Evolutionary conservation across 306 rosid genomes (phyloP).

Genomic region (Inga oerstediana): DNA sequence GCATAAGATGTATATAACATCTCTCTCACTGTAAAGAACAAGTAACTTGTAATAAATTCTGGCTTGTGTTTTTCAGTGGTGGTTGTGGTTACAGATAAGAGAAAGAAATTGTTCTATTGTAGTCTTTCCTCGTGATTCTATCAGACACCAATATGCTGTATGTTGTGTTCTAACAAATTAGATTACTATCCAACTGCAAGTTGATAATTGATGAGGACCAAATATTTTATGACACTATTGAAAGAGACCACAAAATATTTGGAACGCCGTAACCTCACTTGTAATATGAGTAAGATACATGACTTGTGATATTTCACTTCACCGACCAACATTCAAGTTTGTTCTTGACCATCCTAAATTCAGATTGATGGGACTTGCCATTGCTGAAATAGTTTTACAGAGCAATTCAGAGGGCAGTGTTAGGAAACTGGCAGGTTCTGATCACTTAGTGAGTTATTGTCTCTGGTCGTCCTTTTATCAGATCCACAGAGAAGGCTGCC

Average conservation of each 20-base stretch:
- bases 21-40: slow-evolving; percentile 24
- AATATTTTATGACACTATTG: background rate
- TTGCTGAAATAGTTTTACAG: background rate
- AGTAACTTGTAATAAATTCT: slow-evolving; percentile 26
- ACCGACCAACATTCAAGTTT: background rate
- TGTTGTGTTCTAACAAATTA: background rate
- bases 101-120: background rate
- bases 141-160: background rate
- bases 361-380: background rate
- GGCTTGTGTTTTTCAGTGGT: slow-evolving; percentile 20
- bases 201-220: background rate
- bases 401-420: slow-evolving; percentile 15
- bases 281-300: slow-evolving; percentile 1
- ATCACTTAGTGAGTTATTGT: slow-evolving; percentile 12
- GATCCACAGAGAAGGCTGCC: slow-evolving; percentile 18
- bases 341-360: background rate
- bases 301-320: background rate
- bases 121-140: background rate
- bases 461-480: slow-evolving; percentile 7
- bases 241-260: background rate
- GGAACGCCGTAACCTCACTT: background rate
- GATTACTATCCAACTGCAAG: background rate
- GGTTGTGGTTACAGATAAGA: background rate
- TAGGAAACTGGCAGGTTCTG: slow-evolving; percentile 29
- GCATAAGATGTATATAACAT: slow-evolving; percentile 30